phyloP scores from a whole-genome alignment of 1,284 basidiomycete genomes.

The Agroathelia rolfsii region DNA sequence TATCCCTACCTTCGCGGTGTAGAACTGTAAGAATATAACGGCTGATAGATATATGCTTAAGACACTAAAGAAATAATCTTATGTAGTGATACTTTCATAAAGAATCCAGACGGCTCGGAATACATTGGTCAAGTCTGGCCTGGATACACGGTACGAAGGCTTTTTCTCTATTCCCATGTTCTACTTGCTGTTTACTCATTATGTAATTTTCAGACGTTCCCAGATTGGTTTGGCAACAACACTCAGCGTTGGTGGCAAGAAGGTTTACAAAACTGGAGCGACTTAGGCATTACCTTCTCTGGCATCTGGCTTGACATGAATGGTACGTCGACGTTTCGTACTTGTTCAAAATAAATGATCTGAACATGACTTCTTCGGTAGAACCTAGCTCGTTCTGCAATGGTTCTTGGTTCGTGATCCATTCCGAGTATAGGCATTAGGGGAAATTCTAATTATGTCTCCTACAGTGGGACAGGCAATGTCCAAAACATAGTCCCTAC shows the following conservation, averaged over 20 bases:
- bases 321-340: too few species aligned
- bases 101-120: slow-evolving; percentile 54
- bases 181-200: not conserved
- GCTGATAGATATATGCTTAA: too few species aligned
- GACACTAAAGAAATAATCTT: slow-evolving; percentile 2
- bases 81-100: slow-evolving; percentile 50
- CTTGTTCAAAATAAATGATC: not conserved
- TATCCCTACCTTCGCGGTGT: slow-evolving; percentile 33
- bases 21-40: slow-evolving; percentile 24
- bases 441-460: not conserved
- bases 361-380: too few species aligned
- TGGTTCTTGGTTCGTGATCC: slow-evolving; percentile 45
- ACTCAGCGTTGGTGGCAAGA: slow-evolving; percentile 51
- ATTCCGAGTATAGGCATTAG: not conserved
- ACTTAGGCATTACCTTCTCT: slow-evolving; percentile 48
- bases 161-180: not conserved
- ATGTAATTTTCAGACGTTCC: slow-evolving; percentile 43
- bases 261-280: slow-evolving; percentile 49
- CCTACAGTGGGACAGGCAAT: slow-evolving; percentile 40
- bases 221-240: slow-evolving; percentile 60
- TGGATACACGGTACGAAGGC: slow-evolving; percentile 32
- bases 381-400: slow-evolving; percentile 57
- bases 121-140: slow-evolving; percentile 64
- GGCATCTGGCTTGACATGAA: slow-evolving; percentile 78
- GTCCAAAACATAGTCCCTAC: slow-evolving; percentile 36